Percentiles rank a stretch among this genome's conserved stretches.
These are phyloP conservation scores for Penium margaritaceum DNA, from an alignment of 139 green algal species.

Conservation along the genomic window DNA sequence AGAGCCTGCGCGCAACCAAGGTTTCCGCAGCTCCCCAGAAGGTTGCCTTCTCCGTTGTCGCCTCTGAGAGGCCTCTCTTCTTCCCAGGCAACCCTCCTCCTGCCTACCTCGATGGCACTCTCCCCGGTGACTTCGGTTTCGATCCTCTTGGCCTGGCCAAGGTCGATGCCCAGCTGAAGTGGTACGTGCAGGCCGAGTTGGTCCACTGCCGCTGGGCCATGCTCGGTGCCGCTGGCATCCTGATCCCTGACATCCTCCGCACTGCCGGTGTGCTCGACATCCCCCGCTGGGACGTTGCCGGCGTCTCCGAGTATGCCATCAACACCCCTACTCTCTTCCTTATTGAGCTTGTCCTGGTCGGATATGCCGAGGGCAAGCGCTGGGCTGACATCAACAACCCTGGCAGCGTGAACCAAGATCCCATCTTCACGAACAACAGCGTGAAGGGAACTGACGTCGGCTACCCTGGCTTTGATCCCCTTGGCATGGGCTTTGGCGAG, in stretches of 20 bases:
- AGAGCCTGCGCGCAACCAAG: no score
- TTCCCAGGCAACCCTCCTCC: conserved; percentile 47
- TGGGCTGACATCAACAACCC: conserved; percentile 56
- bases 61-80: conserved; percentile 44
- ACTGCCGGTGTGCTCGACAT: conserved; percentile 35
- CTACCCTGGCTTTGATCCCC: conserved; percentile 43
- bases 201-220: conserved; percentile 53
- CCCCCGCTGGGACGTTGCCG: conserved; percentile 45
- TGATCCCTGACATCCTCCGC: conserved; percentile 47
- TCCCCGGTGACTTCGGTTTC: conserved; percentile 55
- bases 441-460: conserved; percentile 43
- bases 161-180: conserved; percentile 51
- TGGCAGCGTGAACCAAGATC: conserved; percentile 47
- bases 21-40: conserved; percentile 3
- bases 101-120: conserved; percentile 47
- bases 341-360: conserved; percentile 50
- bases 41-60: conserved; percentile 12
- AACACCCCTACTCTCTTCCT: conserved; percentile 45
- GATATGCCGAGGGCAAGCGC: conserved; percentile 52
- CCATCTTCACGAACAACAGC: conserved; percentile 46
- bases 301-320: conserved; percentile 41
- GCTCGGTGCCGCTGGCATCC: conserved; percentile 49
- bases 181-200: conserved; percentile 55
- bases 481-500: conserved; percentile 23
- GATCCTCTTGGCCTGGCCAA: conserved; percentile 55